phyloP scores from a whole-genome alignment of 2,329 filamentous ascomycete species.

The Cadophora sp. region DNA sequence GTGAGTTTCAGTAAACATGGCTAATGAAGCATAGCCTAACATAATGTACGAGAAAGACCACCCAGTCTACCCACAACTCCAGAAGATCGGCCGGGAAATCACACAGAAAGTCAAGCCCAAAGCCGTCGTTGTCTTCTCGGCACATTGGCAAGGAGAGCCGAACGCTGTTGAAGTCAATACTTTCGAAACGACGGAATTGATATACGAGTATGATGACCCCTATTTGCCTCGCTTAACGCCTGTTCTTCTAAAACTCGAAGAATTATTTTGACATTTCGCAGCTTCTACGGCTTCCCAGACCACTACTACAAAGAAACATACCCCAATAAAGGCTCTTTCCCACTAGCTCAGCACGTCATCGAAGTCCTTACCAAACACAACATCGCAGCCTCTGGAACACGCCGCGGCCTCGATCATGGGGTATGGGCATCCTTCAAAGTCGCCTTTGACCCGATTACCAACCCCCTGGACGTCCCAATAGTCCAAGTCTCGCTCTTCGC shows the following conservation, averaged over 20 bases:
- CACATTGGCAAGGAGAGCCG: slow-evolving; percentile 71
- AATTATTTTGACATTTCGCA: slow-evolving; percentile 36
- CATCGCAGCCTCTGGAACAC: slow-evolving; percentile 64
- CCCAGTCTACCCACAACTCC: slow-evolving; percentile 69
- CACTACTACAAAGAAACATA: slow-evolving; percentile 73
- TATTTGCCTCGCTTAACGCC: slow-evolving; percentile 9
- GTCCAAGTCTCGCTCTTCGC: slow-evolving; percentile 76
- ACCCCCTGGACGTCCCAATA: slow-evolving; percentile 69
- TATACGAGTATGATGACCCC: slow-evolving; percentile 65
- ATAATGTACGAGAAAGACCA: slow-evolving; percentile 74
- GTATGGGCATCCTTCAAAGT: slow-evolving; percentile 73
- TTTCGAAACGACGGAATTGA: slow-evolving; percentile 67
- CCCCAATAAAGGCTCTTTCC: slow-evolving; percentile 66
- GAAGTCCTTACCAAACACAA: slow-evolving; percentile 59
- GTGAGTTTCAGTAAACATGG: neutral
- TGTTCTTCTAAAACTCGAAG: too few species aligned
- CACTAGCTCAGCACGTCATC: slow-evolving; percentile 65
- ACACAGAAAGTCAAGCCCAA: slow-evolving; percentile 72
- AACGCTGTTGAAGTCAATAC: slow-evolving; percentile 69
- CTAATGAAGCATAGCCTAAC: slow-evolving; percentile 52
- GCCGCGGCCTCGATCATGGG: slow-evolving; percentile 75
- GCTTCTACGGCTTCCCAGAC: slow-evolving; percentile 74
- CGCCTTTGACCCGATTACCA: slow-evolving; percentile 62
- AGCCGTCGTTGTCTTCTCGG: slow-evolving; percentile 77
- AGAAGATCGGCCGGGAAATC: slow-evolving; percentile 72